These are phyloP conservation scores for Sphaerobolus stellatus DNA, from an alignment of 1,284 basidiomycete genomes.

Conservation along the genomic window DNA sequence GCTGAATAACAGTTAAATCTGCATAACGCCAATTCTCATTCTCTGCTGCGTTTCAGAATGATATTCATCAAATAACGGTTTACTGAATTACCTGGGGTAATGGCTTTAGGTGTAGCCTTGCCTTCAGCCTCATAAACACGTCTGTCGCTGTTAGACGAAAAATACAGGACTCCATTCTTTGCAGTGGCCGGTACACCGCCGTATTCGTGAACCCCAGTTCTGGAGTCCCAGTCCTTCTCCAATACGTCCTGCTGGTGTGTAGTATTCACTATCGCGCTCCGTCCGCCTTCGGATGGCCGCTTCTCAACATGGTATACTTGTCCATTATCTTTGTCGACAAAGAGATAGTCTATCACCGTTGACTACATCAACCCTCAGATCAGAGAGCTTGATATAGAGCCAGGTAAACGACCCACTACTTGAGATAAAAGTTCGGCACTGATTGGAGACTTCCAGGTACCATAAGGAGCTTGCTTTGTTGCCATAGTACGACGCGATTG, in stretches of 20 bases:
- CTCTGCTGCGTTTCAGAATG: slow-evolving; percentile 29
- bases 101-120: slow-evolving; percentile 43
- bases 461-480: slow-evolving; percentile 45
- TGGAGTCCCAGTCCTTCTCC: slow-evolving; percentile 52
- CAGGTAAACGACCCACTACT: slow-evolving; percentile 38
- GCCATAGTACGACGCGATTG: too few species aligned
- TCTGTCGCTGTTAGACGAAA: slow-evolving; percentile 53
- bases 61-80: background rate
- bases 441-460: slow-evolving; percentile 62
- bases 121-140: slow-evolving; percentile 47
- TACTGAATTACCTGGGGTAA: slow-evolving; percentile 55
- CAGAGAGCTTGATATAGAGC: too few species aligned
- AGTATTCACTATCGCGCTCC: slow-evolving; percentile 56
- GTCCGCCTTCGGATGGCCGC: slow-evolving; percentile 60
- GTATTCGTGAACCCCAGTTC: slow-evolving; percentile 57
- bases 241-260: slow-evolving; percentile 48
- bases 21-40: slow-evolving; percentile 59
- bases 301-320: slow-evolving; percentile 61
- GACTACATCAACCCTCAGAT: slow-evolving; percentile 5
- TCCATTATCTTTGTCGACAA: slow-evolving; percentile 53
- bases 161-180: slow-evolving; percentile 49
- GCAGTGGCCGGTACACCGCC: slow-evolving; percentile 53
- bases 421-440: slow-evolving; percentile 52
- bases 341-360: slow-evolving; percentile 44
- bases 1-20: slow-evolving; percentile 41